Evolutionary conservation across 106 monocot genomes (phyloP).

Genomic region (Dioscorea dumetorum): DNA sequence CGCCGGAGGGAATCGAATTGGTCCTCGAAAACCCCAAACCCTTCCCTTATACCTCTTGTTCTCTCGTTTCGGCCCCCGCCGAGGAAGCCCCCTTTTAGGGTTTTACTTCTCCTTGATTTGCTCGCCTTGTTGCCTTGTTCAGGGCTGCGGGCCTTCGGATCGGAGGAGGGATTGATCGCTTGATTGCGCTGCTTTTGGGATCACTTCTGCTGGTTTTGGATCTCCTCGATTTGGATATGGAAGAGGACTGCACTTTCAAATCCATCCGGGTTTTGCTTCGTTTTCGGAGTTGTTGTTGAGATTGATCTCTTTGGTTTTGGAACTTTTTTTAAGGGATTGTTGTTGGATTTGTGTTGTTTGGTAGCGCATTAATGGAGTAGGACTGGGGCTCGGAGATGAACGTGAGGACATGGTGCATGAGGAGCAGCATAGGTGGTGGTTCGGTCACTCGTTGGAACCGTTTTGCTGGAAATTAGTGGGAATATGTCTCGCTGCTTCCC

Average conservation of each 20-base stretch:
- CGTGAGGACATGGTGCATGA: constrained; percentile 49
- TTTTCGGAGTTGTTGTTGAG: neutral
- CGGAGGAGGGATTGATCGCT: neutral
- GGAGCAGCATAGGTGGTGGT: constrained; percentile 16
- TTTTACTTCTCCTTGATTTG: neutral
- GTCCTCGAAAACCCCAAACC: neutral
- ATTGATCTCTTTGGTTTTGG: neutral
- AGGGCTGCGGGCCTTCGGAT: neutral
- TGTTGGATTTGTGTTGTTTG: too few species aligned
- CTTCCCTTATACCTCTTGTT: neutral
- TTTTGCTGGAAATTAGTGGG: constrained; percentile 19
- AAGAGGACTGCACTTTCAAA: neutral
- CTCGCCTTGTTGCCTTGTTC: neutral
- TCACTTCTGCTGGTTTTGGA: neutral
- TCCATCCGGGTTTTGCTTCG: neutral
- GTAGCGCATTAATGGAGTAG: constrained; percentile 11
- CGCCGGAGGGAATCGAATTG: neutral
- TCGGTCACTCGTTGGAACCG: constrained; percentile 24
- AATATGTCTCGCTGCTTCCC: constrained; percentile 90
- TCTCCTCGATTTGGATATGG: neutral
- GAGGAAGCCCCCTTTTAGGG: neutral
- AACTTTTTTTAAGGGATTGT: neutral
- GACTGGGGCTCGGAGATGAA: constrained; percentile 36
- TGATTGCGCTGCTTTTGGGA: neutral
- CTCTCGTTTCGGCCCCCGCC: neutral